Percentiles rank a stretch among this genome's conserved stretches.
These are phyloP conservation scores for Lunasporangiospora selenospora DNA, from an alignment of 192 early-diverging fungal genomes.

Conservation along the genomic window DNA sequence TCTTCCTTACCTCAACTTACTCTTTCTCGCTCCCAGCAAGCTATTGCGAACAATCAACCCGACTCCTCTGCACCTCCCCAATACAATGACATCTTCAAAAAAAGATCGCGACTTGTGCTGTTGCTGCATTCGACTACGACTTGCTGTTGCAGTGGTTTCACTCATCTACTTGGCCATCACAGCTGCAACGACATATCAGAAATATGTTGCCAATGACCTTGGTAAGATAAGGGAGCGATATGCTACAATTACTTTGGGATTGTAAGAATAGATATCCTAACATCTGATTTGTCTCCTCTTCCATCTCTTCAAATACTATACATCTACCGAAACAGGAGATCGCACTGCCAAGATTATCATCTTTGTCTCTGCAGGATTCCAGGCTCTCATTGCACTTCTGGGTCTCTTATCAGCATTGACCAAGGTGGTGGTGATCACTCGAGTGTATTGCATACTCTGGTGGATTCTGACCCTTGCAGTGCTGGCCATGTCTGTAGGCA, in stretches of 20 bases:
- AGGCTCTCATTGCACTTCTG: constrained; percentile 21
- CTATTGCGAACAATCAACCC: no score
- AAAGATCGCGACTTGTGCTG: constrained; percentile 37
- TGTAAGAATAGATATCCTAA: no score
- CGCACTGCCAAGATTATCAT: constrained; percentile 26
- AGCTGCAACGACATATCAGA: constrained; percentile 43
- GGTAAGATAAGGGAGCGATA: no score
- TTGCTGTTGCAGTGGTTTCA: constrained; percentile 19
- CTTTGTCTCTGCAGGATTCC: constrained; percentile 18
- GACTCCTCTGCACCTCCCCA: no score
- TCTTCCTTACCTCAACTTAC: no score
- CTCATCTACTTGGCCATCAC: constrained; percentile 28
- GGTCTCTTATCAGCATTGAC: constrained; percentile 28
- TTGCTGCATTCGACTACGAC: constrained; percentile 31
- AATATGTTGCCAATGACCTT: constrained; percentile 24
- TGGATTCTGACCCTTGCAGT: constrained; percentile 29
- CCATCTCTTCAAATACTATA: neutral
- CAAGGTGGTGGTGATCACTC: constrained; percentile 28
- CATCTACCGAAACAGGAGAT: constrained; percentile 5
- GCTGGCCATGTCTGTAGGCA: constrained; percentile 29
- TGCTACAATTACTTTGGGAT: neutral
- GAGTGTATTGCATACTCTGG: constrained; percentile 16
- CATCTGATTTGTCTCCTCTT: neutral
- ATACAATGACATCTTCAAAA: no score
- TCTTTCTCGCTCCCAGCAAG: no score